Evolutionary conservation across 2,329 filamentous ascomycete genomes (phyloP), one percentile per base, ranked within the genome.

Genomic region (Cladosporium velox): DNA sequence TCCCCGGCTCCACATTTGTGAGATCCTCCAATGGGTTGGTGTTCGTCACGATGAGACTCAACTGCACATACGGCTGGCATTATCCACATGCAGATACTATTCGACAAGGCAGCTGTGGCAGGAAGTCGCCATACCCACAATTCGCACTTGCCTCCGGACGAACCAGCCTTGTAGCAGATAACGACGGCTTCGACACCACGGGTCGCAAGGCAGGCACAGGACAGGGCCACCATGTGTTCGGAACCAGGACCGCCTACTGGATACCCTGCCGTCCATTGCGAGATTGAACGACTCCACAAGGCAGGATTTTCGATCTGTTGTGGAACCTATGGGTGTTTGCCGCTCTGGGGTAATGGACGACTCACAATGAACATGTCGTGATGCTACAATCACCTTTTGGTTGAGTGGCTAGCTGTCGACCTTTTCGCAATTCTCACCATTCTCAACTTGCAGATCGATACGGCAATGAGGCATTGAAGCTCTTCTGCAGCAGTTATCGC

Each of bases 1-100:
- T 28, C 14, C 57, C 57, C 35, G 57, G 35, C 34, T 59, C 57
- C 57, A 59, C 57, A 30, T 30, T 47, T 47, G 18, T 11, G 21
- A 59, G 57, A 59, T 59, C 57, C 57, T 59, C 57, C 57, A 59
- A 59, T 47, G 57, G 57, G 14, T 21, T 1, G 24, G 10, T 24
- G 24, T 28, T 47, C 14, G 35, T 47, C 41, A 47, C 41, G 41
- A 47, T 47, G n/a, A 24, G 41, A 18, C 30, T 32, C 30, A 32
- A 47, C 7, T 47, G n/a, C 14, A 47, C 41, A 54, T 32, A 52
- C 59, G 59, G 59, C 44, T 52, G 44, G 24, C n/a, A 21, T 26
- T 21, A n/a, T 62, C 59, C 59, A 28, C 47, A 62, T 8, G 18
- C 57, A 32, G 34, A 47, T 11, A 35, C 26, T 5, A 47, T 35